These are phyloP conservation scores for Aspergillus versicolor DNA, from an alignment of 2,329 filamentous ascomycete species.

Conservation along the genomic window DNA sequence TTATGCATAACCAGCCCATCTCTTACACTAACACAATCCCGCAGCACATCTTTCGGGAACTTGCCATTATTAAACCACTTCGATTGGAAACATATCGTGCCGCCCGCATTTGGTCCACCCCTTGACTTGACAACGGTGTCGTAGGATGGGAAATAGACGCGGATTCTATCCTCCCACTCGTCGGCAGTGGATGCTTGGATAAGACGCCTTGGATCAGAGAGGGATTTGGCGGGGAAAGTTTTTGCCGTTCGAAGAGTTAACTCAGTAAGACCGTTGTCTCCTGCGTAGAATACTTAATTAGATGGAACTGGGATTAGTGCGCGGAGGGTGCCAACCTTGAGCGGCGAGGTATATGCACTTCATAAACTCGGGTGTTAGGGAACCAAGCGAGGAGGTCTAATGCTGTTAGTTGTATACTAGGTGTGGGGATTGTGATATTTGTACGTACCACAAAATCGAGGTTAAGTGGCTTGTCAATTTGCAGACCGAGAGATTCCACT, in stretches of 20 bases:
- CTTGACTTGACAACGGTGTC: slow-evolving; percentile 66
- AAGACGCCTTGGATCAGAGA: slow-evolving; percentile 47
- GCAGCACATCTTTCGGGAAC: slow-evolving; percentile 71
- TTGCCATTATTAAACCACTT: slow-evolving; percentile 68
- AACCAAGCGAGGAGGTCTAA: slow-evolving; percentile 78
- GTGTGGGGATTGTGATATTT: neutral
- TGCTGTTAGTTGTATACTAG: slow-evolving; percentile 14
- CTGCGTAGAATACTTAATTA: slow-evolving; percentile 26
- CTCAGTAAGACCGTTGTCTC: slow-evolving; percentile 48
- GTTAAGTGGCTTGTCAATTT: slow-evolving; percentile 56
- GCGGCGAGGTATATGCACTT: slow-evolving; percentile 58
- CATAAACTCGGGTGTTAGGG: slow-evolving; percentile 68
- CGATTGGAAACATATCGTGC: slow-evolving; percentile 76
- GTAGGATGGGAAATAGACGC: slow-evolving; percentile 77
- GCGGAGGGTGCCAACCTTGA: slow-evolving; percentile 43
- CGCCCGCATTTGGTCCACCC: slow-evolving; percentile 64
- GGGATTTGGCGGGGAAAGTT: slow-evolving; percentile 17
- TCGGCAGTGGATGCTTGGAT: slow-evolving; percentile 31
- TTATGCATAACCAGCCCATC: slow-evolving; percentile 79
- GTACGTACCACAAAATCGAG: slow-evolving; percentile 69
- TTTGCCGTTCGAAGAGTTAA: slow-evolving; percentile 39
- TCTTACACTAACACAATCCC: slow-evolving; percentile 72
- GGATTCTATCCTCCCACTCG: slow-evolving; percentile 55
- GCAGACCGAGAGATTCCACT: slow-evolving; percentile 63
- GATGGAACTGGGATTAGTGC: neutral